Conservation (phyloP, 176 grass and related monocot genomes). For the Paspalum notatum region DNA sequence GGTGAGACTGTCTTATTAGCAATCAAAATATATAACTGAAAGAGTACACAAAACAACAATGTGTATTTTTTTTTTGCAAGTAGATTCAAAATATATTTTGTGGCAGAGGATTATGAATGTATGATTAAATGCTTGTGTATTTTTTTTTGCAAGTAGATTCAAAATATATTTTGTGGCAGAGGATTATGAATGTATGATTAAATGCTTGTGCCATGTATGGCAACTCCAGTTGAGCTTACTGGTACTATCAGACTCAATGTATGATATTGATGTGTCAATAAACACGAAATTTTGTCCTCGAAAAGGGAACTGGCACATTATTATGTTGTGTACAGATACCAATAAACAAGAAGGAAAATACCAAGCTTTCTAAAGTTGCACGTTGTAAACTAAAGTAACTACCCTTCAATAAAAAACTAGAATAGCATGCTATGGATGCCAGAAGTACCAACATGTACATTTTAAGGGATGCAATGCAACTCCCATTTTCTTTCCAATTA, state of each 20-base stretch:
- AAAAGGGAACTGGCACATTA: background rate
- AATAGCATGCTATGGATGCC: background rate
- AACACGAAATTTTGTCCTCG: background rate
- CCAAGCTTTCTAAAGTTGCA: background rate
- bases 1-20: background rate
- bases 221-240: background rate
- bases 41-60: background rate
- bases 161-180: background rate
- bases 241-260: background rate
- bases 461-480: background rate
- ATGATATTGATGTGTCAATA: conserved; percentile 2
- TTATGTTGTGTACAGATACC: background rate
- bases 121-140: too few relatives aligned
- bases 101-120: too few relatives aligned
- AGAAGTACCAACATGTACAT: background rate
- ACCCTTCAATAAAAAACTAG: conserved; percentile 18
- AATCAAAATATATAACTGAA: background rate
- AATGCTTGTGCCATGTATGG: conserved; percentile 3
- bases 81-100: conserved; percentile 21
- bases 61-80: background rate
- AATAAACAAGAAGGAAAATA: background rate
- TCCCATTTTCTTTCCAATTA: background rate
- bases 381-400: background rate
- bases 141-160: conserved; percentile 13
- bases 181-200: background rate